Base-by-base conservation (phyloP, 2,329 filamentous ascomycete genomes). In the Monosporascus ibericus region DNA sequence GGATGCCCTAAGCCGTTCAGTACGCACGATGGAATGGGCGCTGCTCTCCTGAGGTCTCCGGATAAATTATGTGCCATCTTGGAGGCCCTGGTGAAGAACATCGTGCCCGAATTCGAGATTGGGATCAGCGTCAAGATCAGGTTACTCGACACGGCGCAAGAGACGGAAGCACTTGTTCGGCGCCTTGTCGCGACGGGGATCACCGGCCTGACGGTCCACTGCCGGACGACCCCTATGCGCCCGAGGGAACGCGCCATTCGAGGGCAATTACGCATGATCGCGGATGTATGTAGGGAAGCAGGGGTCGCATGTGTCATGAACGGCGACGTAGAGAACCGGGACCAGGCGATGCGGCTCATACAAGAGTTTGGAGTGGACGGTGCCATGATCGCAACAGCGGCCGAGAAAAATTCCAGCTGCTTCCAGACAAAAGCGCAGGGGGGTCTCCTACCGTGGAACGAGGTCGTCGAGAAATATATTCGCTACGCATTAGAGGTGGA, bases 1-100 rank as follows among this genome's bases (percentile, higher is more conserved):
- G 94, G 94, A n/a, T 99, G 94, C 67, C 94, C 94, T 1, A 99
- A 99, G 71, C 89, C 92, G 0, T 99, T 99, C 71, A 95, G 89
- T 65, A 96, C 92, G 2, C 82, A 81, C 57, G 91, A 91, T 55
- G 94, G 94, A 48, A 99, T 99, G 94, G 94, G 94, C 48, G 94
- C 94, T 0, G 92, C 92, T 1, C 79, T 99, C 20, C 80, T 99
- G 17, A 83, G 82, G 60, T 92, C 87, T 0, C 92, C 94, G 0
- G 92, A 97, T 58, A 84, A 82, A 63, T 80, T 99, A 1, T 87
- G 85, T 61, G 80, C 85, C 0, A 99, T 99, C 58, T 78, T 99
- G 7, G 85, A 87, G 55, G 85, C 89, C 0, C 77, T 99, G 9
- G 92, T 97, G 2, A 76, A 81, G 53, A 81, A 92, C 58, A 87